These are phyloP conservation scores for Penicillium egyptiacum DNA, from an alignment of 495 filamentous ascomycete genomes.

Conservation along the genomic window DNA sequence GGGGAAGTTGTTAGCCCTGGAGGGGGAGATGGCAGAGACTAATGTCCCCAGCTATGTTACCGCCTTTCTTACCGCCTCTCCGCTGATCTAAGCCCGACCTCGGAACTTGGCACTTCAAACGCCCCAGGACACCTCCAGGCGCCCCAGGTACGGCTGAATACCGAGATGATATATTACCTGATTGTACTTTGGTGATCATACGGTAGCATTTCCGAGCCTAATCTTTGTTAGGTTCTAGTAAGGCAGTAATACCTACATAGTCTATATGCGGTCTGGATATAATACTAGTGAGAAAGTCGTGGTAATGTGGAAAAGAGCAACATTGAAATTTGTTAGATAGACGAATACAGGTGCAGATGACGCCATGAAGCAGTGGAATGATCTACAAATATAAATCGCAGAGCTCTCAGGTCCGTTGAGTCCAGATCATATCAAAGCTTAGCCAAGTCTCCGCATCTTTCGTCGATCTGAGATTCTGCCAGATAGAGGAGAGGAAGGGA, in stretches of 20 bases:
- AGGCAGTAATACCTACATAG: not conserved
- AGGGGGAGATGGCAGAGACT: not conserved
- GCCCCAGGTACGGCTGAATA: not conserved
- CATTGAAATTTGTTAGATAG: not conserved
- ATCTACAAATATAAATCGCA: not conserved
- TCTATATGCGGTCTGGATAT: not conserved
- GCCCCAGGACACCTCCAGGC: not conserved
- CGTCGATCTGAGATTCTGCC: slow-evolving; percentile 13
- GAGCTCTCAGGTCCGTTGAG: not conserved
- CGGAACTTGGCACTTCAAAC: not conserved
- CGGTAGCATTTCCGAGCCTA: not conserved
- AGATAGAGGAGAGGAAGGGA: slow-evolving; percentile 8
- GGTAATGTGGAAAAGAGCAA: not conserved
- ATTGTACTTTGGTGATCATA: not conserved
- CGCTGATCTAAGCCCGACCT: not conserved
- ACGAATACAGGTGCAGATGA: not conserved
- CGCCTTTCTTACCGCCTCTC: slow-evolving; percentile 10
- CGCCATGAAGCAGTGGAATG: not conserved
- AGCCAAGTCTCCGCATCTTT: slow-evolving; percentile 5
- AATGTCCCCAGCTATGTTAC: not conserved
- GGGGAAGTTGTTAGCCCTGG: not conserved
- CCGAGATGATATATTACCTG: not conserved
- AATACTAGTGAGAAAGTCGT: not conserved
- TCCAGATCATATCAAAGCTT: slow-evolving; percentile 1
- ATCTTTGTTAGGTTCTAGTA: not conserved